phyloP scores from a whole-genome alignment of 1,139 yeast species.

The Barnettozyma hawaiiensis region DNA sequence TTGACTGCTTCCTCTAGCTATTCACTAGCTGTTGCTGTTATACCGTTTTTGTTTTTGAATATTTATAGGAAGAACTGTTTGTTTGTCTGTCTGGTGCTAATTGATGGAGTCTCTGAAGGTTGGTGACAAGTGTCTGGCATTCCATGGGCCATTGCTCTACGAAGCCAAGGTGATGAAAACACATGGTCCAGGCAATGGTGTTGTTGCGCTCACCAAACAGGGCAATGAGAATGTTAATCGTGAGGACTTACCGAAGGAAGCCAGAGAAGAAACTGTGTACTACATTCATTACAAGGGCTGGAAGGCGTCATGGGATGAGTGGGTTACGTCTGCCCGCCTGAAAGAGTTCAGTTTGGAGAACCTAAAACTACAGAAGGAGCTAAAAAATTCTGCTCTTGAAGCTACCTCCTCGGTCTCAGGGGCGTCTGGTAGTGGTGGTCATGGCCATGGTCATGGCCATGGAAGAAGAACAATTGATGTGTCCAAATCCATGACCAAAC shows the following conservation, averaged over 20 bases:
- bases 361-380: constrained; percentile 54
- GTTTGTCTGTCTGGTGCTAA: neutral
- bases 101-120: constrained; percentile 10
- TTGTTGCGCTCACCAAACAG: constrained; percentile 38
- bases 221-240: constrained; percentile 29
- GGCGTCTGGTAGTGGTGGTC: too few species aligned
- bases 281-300: constrained; percentile 91
- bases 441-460: constrained; percentile 1
- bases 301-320: constrained; percentile 96
- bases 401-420: constrained; percentile 19
- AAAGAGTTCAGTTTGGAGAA: constrained; percentile 68
- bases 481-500: constrained; percentile 19
- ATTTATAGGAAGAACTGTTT: neutral
- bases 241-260: constrained; percentile 41
- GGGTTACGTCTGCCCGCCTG: constrained; percentile 74
- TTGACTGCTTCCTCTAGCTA: neutral
- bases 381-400: constrained; percentile 44
- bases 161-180: constrained; percentile 75
- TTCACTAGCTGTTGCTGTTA: neutral
- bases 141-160: constrained; percentile 85
- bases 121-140: constrained; percentile 65
- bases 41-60: neutral
- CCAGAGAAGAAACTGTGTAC: constrained; percentile 42
- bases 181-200: constrained; percentile 51
- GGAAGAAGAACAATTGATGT: constrained; percentile 16